Evolutionary conservation across 1,284 basidiomycete species (phyloP).

Genomic region (Neonothopanus nambi): DNA sequence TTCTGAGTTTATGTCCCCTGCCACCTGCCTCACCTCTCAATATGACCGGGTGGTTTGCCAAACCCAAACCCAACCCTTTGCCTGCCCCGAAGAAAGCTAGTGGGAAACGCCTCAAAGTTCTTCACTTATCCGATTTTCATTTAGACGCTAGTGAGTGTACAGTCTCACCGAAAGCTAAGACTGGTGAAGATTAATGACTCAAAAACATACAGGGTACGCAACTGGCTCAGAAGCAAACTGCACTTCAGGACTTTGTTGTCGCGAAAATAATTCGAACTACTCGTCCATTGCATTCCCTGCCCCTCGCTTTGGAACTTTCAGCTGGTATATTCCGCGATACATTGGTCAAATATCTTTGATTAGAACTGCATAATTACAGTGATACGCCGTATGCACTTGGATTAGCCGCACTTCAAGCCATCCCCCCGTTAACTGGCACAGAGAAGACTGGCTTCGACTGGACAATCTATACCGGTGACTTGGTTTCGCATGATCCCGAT

Average conservation of each 20-base stretch:
- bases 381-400: constrained; percentile 71
- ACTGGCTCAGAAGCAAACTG: constrained; percentile 78
- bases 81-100: constrained; percentile 55
- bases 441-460: constrained; percentile 61
- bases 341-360: background rate
- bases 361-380: constrained; percentile 33
- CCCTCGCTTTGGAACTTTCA: constrained; percentile 65
- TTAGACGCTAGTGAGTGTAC: constrained; percentile 62
- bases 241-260: constrained; percentile 72
- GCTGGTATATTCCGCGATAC: constrained; percentile 42
- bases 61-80: constrained; percentile 69
- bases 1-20: constrained; percentile 50
- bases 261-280: constrained; percentile 53
- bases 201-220: constrained; percentile 52
- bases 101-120: constrained; percentile 67
- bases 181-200: background rate
- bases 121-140: constrained; percentile 80
- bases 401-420: constrained; percentile 63
- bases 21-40: constrained; percentile 48
- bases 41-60: constrained; percentile 39
- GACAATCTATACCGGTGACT: constrained; percentile 75
- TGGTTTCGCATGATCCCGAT: constrained; percentile 71
- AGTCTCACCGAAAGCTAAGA: too few relatives aligned
- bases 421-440: constrained; percentile 68
- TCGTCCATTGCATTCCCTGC: constrained; percentile 55